phyloP scores from a whole-genome alignment of 2,329 filamentous ascomycete species.

The Colletotrichum coccodes region DNA sequence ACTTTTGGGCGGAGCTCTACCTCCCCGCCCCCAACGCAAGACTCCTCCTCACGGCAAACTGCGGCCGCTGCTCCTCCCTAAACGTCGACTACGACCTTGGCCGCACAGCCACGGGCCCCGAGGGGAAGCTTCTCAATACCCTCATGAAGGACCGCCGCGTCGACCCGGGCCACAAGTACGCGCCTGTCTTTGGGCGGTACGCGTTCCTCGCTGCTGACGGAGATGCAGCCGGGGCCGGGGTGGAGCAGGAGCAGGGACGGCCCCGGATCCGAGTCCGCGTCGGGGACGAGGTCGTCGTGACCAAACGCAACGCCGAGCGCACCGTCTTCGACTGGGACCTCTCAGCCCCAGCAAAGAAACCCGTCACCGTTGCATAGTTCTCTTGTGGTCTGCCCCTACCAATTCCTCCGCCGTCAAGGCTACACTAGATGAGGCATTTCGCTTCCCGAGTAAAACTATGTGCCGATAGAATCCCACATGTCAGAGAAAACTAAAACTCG shows the following conservation, averaged over 20 bases:
- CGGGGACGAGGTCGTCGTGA: slow-evolving; percentile 66
- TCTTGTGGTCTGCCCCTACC: background rate
- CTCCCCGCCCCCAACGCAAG: slow-evolving; percentile 47
- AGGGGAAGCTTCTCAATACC: slow-evolving; percentile 73
- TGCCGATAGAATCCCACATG: background rate
- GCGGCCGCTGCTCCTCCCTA: slow-evolving; percentile 73
- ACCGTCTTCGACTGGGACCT: slow-evolving; percentile 65
- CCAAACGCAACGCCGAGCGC: slow-evolving; percentile 58
- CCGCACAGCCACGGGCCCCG: slow-evolving; percentile 63
- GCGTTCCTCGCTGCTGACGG: slow-evolving; percentile 61
- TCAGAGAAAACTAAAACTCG: background rate
- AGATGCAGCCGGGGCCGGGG: slow-evolving; percentile 12
- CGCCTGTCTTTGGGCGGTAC: slow-evolving; percentile 79
- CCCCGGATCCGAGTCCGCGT: slow-evolving; percentile 53
- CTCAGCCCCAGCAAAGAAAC: background rate
- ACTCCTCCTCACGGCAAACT: slow-evolving; percentile 75
- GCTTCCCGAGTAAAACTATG: background rate
- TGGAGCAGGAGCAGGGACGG: slow-evolving; percentile 24
- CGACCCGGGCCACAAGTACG: slow-evolving; percentile 73
- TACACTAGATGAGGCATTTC: background rate
- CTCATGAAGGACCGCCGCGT: slow-evolving; percentile 77
- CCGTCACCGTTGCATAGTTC: slow-evolving; percentile 13
- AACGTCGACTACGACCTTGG: slow-evolving; percentile 79
- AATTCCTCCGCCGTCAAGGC: background rate
- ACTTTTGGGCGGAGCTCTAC: slow-evolving; percentile 75